phyloP scores from a whole-genome alignment of 805 yeast genomes.

The Crinitomyces ghanaensis region DNA sequence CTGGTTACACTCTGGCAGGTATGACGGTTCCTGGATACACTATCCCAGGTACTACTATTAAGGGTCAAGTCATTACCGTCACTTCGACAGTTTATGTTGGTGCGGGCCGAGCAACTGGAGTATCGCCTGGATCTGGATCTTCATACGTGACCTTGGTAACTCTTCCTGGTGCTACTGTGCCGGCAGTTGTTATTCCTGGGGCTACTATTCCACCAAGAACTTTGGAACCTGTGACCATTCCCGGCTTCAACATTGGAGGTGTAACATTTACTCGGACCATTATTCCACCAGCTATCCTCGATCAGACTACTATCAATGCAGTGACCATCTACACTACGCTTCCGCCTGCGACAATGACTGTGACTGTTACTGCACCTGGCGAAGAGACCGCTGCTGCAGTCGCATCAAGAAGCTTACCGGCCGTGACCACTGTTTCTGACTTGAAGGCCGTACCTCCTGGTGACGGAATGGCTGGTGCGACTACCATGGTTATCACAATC shows the following conservation, averaged over 20 bases:
- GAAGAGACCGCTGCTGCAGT: background rate
- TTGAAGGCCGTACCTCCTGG: constrained; percentile 3
- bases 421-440: constrained; percentile 5
- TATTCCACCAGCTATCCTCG: constrained; percentile 1
- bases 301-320: constrained; percentile 3
- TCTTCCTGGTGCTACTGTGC: constrained; percentile 16
- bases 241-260: constrained; percentile 14
- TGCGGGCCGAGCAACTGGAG: background rate
- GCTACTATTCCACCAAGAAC: constrained; percentile 11
- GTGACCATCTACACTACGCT: constrained; percentile 6
- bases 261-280: constrained; percentile 9
- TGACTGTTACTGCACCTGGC: background rate
- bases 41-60: constrained; percentile 11
- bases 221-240: constrained; percentile 6
- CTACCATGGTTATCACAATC: constrained; percentile 3
- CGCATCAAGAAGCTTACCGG: constrained; percentile 1
- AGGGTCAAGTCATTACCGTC: constrained; percentile 10
- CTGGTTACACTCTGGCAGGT: constrained; percentile 12
- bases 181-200: constrained; percentile 15
- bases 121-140: background rate
- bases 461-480: constrained; percentile 8
- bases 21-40: constrained; percentile 5
- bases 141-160: constrained; percentile 2
- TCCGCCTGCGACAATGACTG: constrained; percentile 4
- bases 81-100: constrained; percentile 2